Percentiles rank a stretch among this genome's conserved stretches.
These are phyloP conservation scores for Naematelia aurantialba DNA, from an alignment of 768 basidiomycete genomes.

Conservation along the genomic window DNA sequence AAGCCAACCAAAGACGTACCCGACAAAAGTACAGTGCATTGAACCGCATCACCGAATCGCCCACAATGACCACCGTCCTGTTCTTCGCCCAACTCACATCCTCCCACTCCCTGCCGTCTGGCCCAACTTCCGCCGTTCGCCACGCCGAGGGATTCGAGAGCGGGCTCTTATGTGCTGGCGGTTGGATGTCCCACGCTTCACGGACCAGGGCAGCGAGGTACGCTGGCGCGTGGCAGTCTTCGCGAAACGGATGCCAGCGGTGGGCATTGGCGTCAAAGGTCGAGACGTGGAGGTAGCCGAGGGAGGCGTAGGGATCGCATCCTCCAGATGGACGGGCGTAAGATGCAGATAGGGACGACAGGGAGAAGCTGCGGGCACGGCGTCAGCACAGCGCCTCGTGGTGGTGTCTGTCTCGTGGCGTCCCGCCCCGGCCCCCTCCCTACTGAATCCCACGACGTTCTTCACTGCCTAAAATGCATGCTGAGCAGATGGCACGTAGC, in stretches of 20 bases:
- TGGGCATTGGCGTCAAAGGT: slow-evolving; percentile 19
- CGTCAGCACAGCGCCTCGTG: too few species aligned
- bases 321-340: neutral
- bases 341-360: neutral
- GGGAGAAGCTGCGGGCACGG: neutral
- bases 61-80: slow-evolving; percentile 31
- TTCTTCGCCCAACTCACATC: slow-evolving; percentile 26
- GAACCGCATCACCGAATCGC: slow-evolving; percentile 29
- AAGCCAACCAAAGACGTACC: too few species aligned
- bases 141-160: neutral
- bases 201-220: slow-evolving; percentile 16
- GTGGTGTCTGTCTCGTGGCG: neutral
- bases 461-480: too few species aligned
- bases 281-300: slow-evolving; percentile 22
- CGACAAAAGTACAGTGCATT: slow-evolving; percentile 33
- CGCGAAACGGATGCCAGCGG: slow-evolving; percentile 23
- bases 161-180: neutral
- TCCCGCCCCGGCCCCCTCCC: too few species aligned
- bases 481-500: too few species aligned
- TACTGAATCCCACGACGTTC: too few species aligned
- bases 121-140: neutral
- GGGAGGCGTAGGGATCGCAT: slow-evolving; percentile 20
- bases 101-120: slow-evolving; percentile 16
- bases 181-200: slow-evolving; percentile 4
- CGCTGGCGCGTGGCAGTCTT: slow-evolving; percentile 15